Evolutionary conservation across 2,329 filamentous ascomycete species (phyloP).

Genomic region (Aspergillus luchuensis): DNA sequence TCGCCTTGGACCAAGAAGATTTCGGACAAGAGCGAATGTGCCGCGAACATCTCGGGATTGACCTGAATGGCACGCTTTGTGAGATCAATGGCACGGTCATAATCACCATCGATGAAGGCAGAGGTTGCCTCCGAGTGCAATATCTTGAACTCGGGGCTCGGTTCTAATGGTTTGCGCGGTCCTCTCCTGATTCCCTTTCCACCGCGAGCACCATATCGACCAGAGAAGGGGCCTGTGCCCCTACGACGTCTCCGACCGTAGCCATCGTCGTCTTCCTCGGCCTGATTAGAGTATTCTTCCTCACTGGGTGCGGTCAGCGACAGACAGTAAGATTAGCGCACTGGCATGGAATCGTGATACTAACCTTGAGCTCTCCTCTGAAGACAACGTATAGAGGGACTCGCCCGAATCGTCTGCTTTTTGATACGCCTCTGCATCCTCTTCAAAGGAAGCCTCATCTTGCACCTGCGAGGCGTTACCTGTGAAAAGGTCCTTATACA

Average conservation of each 20-base stretch:
- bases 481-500: constrained; percentile 32
- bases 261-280: constrained; percentile 29
- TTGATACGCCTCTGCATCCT: constrained; percentile 14
- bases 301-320: constrained; percentile 25
- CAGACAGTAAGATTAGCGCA: too few relatives aligned
- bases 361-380: constrained; percentile 31
- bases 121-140: constrained; percentile 51
- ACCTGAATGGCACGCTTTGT: constrained; percentile 54
- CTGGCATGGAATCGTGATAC: constrained; percentile 5
- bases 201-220: constrained; percentile 43
- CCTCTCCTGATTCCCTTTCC: constrained; percentile 51
- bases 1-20: constrained; percentile 60
- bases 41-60: constrained; percentile 65
- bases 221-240: constrained; percentile 37
- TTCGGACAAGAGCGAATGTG: constrained; percentile 62
- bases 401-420: constrained; percentile 25
- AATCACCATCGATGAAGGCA: constrained; percentile 52
- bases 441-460: constrained; percentile 13
- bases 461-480: constrained; percentile 15
- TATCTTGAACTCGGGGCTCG: constrained; percentile 51
- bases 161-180: constrained; percentile 49
- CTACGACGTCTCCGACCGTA: constrained; percentile 31
- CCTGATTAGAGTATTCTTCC: constrained; percentile 27
- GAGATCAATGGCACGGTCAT: constrained; percentile 46
- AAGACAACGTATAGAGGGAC: constrained; percentile 27